Percentiles rank a stretch among this genome's conserved stretches.
These are phyloP conservation scores for Sugiyamaella sp. DNA, from an alignment of 1,139 yeast genomes.

Conservation along the genomic window DNA sequence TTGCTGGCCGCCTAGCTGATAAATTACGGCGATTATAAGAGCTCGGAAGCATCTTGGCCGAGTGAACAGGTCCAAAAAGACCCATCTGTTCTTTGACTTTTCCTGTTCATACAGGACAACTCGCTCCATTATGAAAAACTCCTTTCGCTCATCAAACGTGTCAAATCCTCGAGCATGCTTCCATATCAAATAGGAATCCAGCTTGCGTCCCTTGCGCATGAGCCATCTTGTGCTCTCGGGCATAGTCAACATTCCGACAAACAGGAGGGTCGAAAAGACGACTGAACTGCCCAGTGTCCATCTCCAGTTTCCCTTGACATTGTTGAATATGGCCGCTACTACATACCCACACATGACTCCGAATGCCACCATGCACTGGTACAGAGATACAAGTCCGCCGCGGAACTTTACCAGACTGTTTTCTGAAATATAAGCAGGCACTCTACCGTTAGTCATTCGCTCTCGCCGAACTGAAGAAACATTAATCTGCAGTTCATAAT, in stretches of 20 bases:
- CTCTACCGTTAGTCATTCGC: slow-evolving; percentile 48
- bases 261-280: slow-evolving; percentile 62
- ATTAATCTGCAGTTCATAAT: neutral
- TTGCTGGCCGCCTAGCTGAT: slow-evolving; percentile 23
- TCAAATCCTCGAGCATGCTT: slow-evolving; percentile 25
- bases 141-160: slow-evolving; percentile 19
- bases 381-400: slow-evolving; percentile 77
- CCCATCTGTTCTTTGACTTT: slow-evolving; percentile 17
- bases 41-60: slow-evolving; percentile 22
- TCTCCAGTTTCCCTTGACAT: slow-evolving; percentile 57
- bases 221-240: slow-evolving; percentile 52
- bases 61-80: slow-evolving; percentile 18
- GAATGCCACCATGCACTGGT: slow-evolving; percentile 85
- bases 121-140: slow-evolving; percentile 23
- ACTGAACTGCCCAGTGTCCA: slow-evolving; percentile 79
- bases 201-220: slow-evolving; percentile 22
- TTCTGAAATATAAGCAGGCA: slow-evolving; percentile 81
- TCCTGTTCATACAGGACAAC: slow-evolving; percentile 21
- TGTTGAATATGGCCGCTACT: slow-evolving; percentile 73
- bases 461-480: no score
- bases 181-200: slow-evolving; percentile 23
- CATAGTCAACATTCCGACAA: slow-evolving; percentile 64
- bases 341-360: slow-evolving; percentile 76
- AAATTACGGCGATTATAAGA: slow-evolving; percentile 21
- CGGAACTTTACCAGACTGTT: slow-evolving; percentile 78